Evolutionary conservation across 805 yeast species (phyloP).

Genomic region (Nakazawaea pomicola): DNA sequence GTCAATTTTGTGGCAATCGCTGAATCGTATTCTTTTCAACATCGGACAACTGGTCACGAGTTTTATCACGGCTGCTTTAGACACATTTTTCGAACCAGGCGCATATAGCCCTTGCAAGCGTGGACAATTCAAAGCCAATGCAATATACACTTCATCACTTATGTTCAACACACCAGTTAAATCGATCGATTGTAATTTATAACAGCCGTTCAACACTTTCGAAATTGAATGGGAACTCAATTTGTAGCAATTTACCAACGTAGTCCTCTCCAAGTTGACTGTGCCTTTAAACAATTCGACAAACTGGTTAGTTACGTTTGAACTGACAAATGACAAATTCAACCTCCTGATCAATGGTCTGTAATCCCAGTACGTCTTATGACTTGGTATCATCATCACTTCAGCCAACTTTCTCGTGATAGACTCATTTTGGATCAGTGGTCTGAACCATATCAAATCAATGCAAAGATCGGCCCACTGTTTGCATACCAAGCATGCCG

Average conservation of each 20-base stretch:
- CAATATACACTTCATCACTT: conserved; percentile 63
- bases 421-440: conserved; percentile 51
- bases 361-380: conserved; percentile 58
- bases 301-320: conserved; percentile 58
- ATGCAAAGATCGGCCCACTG: conserved; percentile 75
- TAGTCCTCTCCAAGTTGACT: conserved; percentile 74
- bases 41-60: conserved; percentile 62
- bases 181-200: conserved; percentile 77
- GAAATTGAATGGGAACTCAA: conserved; percentile 60
- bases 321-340: conserved; percentile 72
- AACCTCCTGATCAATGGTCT: conserved; percentile 68
- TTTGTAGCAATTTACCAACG: conserved; percentile 73
- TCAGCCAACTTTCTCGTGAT: conserved; percentile 49
- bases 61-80: conserved; percentile 55
- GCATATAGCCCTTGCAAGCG: conserved; percentile 87
- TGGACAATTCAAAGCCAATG: conserved; percentile 66
- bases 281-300: conserved; percentile 62
- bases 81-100: conserved; percentile 72
- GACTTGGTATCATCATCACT: conserved; percentile 47
- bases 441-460: conserved; percentile 85
- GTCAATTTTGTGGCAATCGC: conserved; percentile 62
- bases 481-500: conserved; percentile 68
- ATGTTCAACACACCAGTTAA: conserved; percentile 71
- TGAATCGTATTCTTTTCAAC: conserved; percentile 77
- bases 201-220: conserved; percentile 57